These are phyloP conservation scores for Nakataea oryzae DNA, from an alignment of 2,329 filamentous ascomycete genomes.

Conservation along the genomic window DNA sequence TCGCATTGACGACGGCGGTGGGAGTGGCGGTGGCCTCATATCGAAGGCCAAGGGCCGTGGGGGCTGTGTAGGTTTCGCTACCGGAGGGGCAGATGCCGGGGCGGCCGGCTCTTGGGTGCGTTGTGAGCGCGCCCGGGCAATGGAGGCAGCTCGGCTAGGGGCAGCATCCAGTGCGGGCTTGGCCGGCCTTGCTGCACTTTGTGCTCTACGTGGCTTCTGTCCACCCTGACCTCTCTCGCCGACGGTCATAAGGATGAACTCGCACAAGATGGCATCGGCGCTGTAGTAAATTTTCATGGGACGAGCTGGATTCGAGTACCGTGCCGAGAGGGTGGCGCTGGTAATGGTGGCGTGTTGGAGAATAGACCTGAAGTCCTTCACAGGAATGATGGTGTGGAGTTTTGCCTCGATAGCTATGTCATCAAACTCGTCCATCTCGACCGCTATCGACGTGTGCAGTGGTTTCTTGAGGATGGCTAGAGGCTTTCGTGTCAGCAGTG, in stretches of 20 bases:
- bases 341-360: constrained; percentile 64
- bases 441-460: constrained; percentile 66
- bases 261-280: constrained; percentile 57
- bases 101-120: constrained; percentile 2
- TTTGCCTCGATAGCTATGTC: constrained; percentile 64
- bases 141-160: constrained; percentile 29
- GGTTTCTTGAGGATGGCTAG: constrained; percentile 66
- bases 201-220: constrained; percentile 27
- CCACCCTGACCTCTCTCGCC: constrained; percentile 47
- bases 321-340: constrained; percentile 54
- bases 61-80: constrained; percentile 6
- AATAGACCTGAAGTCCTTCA: constrained; percentile 75
- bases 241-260: constrained; percentile 76
- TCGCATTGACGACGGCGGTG: constrained; percentile 45
- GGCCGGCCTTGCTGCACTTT: constrained; percentile 24
- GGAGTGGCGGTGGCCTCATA: constrained; percentile 19
- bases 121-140: constrained; percentile 6
- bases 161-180: constrained; percentile 39
- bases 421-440: constrained; percentile 68
- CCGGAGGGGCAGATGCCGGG: background rate
- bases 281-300: constrained; percentile 66
- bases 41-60: constrained; percentile 20
- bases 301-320: constrained; percentile 60
- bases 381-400: constrained; percentile 69
- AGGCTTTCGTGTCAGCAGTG: constrained; percentile 7